Conservation (phyloP, 495 filamentous ascomycete genomes). For the Penicillium pulvis region DNA sequence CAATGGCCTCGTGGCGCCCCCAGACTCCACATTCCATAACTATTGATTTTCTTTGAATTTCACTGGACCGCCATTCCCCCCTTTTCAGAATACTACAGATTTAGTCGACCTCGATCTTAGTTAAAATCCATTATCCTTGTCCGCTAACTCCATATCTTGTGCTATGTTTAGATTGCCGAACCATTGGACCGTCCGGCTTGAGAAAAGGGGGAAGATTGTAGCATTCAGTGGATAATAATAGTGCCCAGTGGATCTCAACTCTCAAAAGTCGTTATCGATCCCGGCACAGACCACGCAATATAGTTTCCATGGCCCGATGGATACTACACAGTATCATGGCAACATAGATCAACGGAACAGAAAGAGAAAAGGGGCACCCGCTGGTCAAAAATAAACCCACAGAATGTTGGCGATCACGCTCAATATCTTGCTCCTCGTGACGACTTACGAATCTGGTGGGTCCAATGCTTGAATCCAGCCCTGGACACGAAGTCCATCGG, state of each 20-base stretch:
- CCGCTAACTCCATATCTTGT: neutral
- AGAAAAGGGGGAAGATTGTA: neutral
- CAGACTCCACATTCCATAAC: conserved; percentile 27
- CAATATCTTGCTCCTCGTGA: neutral
- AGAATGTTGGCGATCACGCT: neutral
- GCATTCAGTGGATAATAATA: conserved; percentile 1
- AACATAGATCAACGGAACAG: neutral
- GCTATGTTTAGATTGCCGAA: conserved; percentile 8
- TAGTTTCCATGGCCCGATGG: neutral
- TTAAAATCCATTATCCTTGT: neutral
- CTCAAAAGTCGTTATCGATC: neutral
- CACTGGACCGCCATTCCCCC: neutral
- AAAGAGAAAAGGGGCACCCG: neutral
- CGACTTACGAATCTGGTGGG: neutral
- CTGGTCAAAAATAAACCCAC: neutral
- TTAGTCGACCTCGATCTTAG: conserved; percentile 1
- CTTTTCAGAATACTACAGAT: neutral
- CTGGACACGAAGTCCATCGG: neutral
- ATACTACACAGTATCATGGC: neutral
- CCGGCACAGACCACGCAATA: neutral
- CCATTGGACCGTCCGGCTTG: neutral
- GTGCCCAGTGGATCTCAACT: neutral
- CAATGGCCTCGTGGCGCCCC: conserved; percentile 23
- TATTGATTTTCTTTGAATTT: conserved; percentile 13
- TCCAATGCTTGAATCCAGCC: neutral